Evolutionary conservation across 2,329 filamentous ascomycete genomes (phyloP), one percentile per base, ranked within the genome.

Genomic region (Pyrenophora teres): DNA sequence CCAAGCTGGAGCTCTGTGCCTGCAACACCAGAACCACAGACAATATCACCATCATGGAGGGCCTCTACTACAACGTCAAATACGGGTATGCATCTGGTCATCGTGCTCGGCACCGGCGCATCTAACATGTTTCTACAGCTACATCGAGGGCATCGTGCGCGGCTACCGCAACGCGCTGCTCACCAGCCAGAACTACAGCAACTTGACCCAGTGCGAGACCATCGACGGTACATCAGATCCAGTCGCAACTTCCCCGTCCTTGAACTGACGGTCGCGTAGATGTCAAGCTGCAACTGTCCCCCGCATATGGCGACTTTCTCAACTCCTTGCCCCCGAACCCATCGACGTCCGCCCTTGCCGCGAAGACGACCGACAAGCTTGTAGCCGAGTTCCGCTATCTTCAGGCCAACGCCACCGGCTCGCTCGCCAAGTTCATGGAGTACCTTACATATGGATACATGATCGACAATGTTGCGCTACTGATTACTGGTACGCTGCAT

Each of bases 401-500:
- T 39, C 90, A 95, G 64, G 92, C 92, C 57, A 96, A 99, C 72
- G 90, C 93, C 23, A 90, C 90, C 2, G 94, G 94, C 13, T 90
- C 92, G 1, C 85, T 97, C 32, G 88, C 92, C 57, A 92, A 90
- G 72, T 99, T 99, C 76, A 92, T 99, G 85, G 92, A 97, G 76
- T 99, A 96, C 76, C 81, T 99, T 56, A 99, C 94, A 1, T 99
- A 99, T 74, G 93, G 92, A 57, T 99, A 99, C 82, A 99, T 99
- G 94, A 99, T 99, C 76, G 94, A 99, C 78, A 99, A 99, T 69
- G 92, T 99, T 46, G 94, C 95, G 33, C 87, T 99, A 35, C 86
- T 99, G 69, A 99, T 99, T 76, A 99, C 94, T 18, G 94, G 94
- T 57, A 99, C 94, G 10, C 84, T 99, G 25, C 94, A 99, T 77